phyloP scores from a whole-genome alignment of 495 filamentous ascomycete genomes.

The Baudoinia panamericana region DNA sequence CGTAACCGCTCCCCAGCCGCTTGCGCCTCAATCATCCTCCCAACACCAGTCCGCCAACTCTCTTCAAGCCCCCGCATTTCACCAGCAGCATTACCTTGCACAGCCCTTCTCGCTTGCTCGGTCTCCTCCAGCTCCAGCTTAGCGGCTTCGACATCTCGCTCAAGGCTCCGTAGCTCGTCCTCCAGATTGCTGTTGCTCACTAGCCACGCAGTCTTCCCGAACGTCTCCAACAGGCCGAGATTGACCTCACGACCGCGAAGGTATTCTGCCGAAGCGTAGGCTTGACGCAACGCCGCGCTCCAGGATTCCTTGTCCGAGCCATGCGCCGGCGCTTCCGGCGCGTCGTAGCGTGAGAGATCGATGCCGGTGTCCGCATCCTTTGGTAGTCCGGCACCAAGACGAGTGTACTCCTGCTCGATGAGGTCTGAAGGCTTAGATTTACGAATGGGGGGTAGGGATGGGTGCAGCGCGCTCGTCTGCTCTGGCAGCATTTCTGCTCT shows the following conservation, averaged over 20 bases:
- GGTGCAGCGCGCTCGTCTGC: slow-evolving; percentile 15
- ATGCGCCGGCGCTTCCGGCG: slow-evolving; percentile 32
- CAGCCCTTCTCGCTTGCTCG: slow-evolving; percentile 53
- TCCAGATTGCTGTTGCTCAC: slow-evolving; percentile 70
- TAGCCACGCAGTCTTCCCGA: slow-evolving; percentile 85
- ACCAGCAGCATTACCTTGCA: slow-evolving; percentile 53
- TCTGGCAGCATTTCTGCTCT: slow-evolving; percentile 13
- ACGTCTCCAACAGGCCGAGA: slow-evolving; percentile 59
- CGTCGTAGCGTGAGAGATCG: slow-evolving; percentile 74
- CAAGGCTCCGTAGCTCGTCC: slow-evolving; percentile 53
- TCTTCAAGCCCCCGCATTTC: slow-evolving; percentile 60
- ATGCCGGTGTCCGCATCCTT: slow-evolving; percentile 43
- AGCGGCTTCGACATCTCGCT: slow-evolving; percentile 58
- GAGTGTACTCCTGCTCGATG: slow-evolving; percentile 49
- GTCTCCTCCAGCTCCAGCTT: slow-evolving; percentile 55
- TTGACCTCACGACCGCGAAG: slow-evolving; percentile 52
- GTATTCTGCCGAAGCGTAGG: slow-evolving; percentile 56
- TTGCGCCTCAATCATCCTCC: slow-evolving; percentile 48
- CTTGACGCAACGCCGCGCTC: slow-evolving; percentile 27
- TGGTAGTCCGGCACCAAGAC: slow-evolving; percentile 41
- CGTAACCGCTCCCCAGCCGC: slow-evolving; percentile 58
- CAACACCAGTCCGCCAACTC: slow-evolving; percentile 38
- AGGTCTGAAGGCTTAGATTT: slow-evolving; percentile 42
- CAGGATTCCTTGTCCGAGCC: slow-evolving; percentile 20
- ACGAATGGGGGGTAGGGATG: slow-evolving; percentile 25